A percentile compares a stretch with the other conserved stretches of the same genome.
Evolutionary conservation across 2,329 filamentous ascomycete genomes (phyloP).

Genomic region (Gliomastix tumulicola): DNA sequence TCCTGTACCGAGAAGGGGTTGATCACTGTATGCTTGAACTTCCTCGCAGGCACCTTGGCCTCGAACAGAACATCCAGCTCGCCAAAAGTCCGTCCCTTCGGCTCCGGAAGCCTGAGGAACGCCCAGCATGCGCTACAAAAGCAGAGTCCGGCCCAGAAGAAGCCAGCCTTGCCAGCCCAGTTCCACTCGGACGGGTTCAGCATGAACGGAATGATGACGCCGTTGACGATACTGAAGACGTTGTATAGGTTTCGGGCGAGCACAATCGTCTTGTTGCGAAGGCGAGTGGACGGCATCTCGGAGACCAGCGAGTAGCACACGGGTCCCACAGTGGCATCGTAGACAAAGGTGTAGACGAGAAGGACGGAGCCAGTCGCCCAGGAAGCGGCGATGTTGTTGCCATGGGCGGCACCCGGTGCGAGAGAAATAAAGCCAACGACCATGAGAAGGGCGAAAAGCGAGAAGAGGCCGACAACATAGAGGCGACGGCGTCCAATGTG

Average conservation of each 20-base stretch:
- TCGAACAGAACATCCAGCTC: conserved; percentile 19
- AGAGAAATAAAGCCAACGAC: conserved; percentile 30
- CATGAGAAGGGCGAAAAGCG: conserved; percentile 24
- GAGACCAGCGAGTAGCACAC: conserved; percentile 82
- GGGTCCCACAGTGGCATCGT: conserved; percentile 27
- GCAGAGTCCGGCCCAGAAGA: conserved; percentile 7
- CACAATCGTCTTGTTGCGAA: conserved; percentile 38
- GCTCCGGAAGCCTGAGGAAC: conserved; percentile 15
- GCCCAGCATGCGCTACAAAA: conserved; percentile 16
- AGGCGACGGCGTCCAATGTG: conserved; percentile 28
- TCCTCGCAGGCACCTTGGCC: conserved; percentile 13
- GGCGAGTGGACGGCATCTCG: conserved; percentile 35
- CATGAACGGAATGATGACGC: conserved; percentile 11
- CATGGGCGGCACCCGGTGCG: conserved; percentile 8
- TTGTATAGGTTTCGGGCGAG: conserved; percentile 27
- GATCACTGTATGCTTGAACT: conserved; percentile 17
- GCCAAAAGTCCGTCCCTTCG: conserved; percentile 15
- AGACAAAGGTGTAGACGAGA: conserved; percentile 34
- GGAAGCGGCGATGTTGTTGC: conserved; percentile 23
- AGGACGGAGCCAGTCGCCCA: conserved; percentile 29
- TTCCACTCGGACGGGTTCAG: conserved; percentile 12
- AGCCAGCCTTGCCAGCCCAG: conserved; percentile 12
- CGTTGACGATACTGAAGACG: conserved; percentile 10
- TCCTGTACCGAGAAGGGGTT: conserved; percentile 1
- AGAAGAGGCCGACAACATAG: conserved; percentile 24